phyloP scores from a whole-genome alignment of 108 stramenopile genomes.

The Stephanodiscus minutulus region DNA sequence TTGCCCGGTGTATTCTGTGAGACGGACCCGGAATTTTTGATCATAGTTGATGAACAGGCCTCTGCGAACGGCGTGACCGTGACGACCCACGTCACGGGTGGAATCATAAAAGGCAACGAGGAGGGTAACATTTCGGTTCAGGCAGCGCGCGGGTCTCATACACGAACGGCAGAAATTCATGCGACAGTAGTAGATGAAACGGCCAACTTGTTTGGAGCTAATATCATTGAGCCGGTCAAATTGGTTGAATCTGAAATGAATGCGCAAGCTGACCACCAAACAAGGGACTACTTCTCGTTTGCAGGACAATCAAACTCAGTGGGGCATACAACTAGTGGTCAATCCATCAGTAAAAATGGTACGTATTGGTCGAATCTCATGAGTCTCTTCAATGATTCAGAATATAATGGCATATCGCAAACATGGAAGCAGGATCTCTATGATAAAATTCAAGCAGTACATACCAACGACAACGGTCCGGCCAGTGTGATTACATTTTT shows the following conservation, averaged over 20 bases:
- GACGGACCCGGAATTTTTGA: too few species aligned
- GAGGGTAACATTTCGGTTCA: too few species aligned
- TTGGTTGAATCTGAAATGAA: background rate
- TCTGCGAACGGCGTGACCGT: too few species aligned
- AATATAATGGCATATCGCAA: background rate
- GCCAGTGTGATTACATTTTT: background rate
- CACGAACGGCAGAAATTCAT: too few species aligned
- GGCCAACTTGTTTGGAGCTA: background rate
- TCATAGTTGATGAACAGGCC: too few species aligned
- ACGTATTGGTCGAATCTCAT: conserved; percentile 9
- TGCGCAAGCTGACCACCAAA: background rate
- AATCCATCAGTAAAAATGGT: conserved; percentile 5
- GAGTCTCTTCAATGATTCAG: background rate
- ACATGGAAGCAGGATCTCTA: background rate
- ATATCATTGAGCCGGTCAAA: background rate
- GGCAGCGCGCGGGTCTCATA: too few species aligned
- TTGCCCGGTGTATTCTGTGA: too few species aligned
- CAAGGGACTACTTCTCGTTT: conserved; percentile 14
- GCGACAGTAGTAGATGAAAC: background rate
- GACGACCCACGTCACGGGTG: too few species aligned
- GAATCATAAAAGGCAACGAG: too few species aligned
- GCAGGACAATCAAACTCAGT: conserved; percentile 13
- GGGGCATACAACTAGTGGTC: conserved; percentile 2
- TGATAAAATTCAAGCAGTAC: conserved; percentile 10
- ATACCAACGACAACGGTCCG: background rate